Base-by-base conservation (phyloP, 2,329 filamentous ascomycete genomes). In the Cadophora sp. region DNA sequence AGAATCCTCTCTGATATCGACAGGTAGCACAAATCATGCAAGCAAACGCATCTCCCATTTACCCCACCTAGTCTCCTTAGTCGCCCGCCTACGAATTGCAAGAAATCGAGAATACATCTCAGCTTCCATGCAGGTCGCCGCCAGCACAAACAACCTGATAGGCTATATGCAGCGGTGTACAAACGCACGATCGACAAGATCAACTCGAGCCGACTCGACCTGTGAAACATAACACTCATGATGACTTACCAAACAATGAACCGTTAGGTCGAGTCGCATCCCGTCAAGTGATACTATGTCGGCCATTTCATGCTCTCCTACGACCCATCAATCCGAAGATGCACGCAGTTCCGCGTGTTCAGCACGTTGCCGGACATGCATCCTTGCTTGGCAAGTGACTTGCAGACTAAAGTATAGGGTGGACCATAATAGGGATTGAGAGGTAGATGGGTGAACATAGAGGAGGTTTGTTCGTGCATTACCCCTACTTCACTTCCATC, bases 91-190 rank as follows among this genome's bases (percentile, higher is more conserved):
- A 20, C 4, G 3, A 36, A 27, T n/a, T 62, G 45, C 11, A 51
- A 27, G 16, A 11, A 6, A 39, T 51, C 43, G 27, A 33, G 13
- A 24, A 50, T 16, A 13, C 1, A 20, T 24, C n/a, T 62, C 30
- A 62, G 45, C 59, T 62, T 51, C 59, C 18, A 62, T 62, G 59
- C 59, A 51, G 33, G 16, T 62, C 45, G 47, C 59, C 59, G 55
- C 36, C n/a, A 24, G 11, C 36, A 43, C 33, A 58, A 39, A 58
- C 55, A 24, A 13, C 8, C 14, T 24, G 20, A 58, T 58, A 58
- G 55, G 55, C 33, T 58, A 22, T 3, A 4, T n/a, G 11, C n/a
- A 43, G 55, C 55, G 55, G 20, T 58, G 55, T 58, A 43, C 36
- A 43, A 58, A 58, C 55, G 55, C 18, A 3, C 7, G 11, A 13